Base-by-base conservation (phyloP, 352 stramenopile genomes). In the Phytophthora foliorum region DNA sequence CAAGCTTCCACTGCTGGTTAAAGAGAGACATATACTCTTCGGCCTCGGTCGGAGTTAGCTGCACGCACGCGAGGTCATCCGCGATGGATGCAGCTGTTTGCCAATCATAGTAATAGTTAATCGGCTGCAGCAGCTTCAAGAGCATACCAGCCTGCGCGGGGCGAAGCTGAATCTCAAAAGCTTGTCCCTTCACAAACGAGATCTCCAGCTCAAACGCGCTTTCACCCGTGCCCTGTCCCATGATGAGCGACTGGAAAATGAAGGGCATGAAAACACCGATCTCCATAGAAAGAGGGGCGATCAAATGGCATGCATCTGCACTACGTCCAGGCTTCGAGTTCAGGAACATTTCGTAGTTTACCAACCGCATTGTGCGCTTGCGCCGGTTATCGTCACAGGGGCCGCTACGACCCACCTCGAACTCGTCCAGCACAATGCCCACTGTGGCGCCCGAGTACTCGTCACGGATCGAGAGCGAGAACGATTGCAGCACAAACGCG, bases 21-120 rank as follows among this genome's bases (percentile, higher is more conserved):
- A 85, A 94, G 25, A 92, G 61, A 21, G 57, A 48, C 51, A 88
- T 78, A 54, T 93, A 93, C 63, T 93, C 82, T 58, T 89, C 71
- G 13, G 71, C 60, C 39, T 90, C 68, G 3, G 64, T 54, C 0
- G 63, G 63, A 13, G 57, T 63, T n/a, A 93, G 67, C 62, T 94
- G 82, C 9, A 90, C 71, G 39, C 80, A 93, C 6, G 71, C 49
- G n/a, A 83, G 67, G 25, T 93, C 86, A 56, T 95, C 89, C 19
- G 78, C 65, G 44, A 90, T 77, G 8, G 69, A 62, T 2, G 77
- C 84, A 42, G 83, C 80, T 8, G 77, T 81, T 36, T 79, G 76
- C 85, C 89, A 94, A 57, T 96, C 86, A 21, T 80, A 84, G 62
- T 93, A 84, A 66, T 80, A 88, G 22, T 67, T 78, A 13, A 93